Base-by-base conservation (phyloP, 148 eudicot species). In the Tetragonia tetragonoides region DNA sequence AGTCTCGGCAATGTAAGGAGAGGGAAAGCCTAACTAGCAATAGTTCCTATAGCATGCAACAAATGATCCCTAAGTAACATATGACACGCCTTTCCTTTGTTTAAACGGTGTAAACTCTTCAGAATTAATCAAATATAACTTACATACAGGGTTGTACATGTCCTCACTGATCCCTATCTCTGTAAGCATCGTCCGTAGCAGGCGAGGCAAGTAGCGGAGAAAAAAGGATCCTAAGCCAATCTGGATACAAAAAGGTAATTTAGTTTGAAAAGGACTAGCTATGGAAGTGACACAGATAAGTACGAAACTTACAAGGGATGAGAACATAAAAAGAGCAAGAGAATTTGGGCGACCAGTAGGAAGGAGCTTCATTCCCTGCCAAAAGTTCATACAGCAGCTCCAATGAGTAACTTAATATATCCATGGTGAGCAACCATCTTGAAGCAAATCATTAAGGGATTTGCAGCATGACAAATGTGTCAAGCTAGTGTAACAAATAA, bases 331-430 rank as follows among this genome's bases (percentile, higher is more conserved):
- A 54, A 93, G 79, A 53, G 87, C 97, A 68, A 96, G 78, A 40
- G 98, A 89, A 74, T 66, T 90, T 81, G 86, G 88, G 68, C 90
- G 88, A 75, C 99, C 97, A 63, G 97, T 96, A 78, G 99, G 99
- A 74, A 96, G 97, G 76, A 96, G 89, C 86, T 89, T 96, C 99
- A 96, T 96, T 68, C 99, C 99, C 99, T 96, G 94, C 68, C 75
- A 84, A 74, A 72, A 47, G 71, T 38, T 38, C 39, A 39, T 14
- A 34, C 77, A 77, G 74, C 2, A 59, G 68, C 42, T 18, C 38
- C 21, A 23, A 15, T 9, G 18, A 39, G 37, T 4, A 60, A 60
- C 10, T 6, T 3, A 8, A 5, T 11, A 38, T 9, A 71, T 46
- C 39, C 59, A 23, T 70, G 59, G 17, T 20, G 23, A 46, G 59